Percentiles rank a stretch among this genome's conserved stretches.
These are phyloP conservation scores for Sporobolomyces pararoseus DNA, from an alignment of 768 basidiomycete genomes.

Conservation along the genomic window DNA sequence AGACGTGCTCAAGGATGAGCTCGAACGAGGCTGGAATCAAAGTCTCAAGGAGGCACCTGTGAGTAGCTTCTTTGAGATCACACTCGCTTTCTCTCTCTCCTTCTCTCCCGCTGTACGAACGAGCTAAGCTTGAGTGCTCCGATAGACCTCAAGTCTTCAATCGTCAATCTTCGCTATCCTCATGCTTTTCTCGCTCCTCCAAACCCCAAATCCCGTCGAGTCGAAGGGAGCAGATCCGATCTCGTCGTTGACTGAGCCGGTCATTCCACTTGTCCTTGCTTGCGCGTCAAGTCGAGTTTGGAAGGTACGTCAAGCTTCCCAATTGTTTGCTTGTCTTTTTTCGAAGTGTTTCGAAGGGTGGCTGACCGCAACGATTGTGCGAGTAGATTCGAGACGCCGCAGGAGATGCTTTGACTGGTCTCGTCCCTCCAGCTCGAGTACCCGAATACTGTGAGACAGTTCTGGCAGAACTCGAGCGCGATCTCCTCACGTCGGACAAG, in stretches of 20 bases:
- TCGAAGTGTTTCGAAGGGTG: too few species aligned
- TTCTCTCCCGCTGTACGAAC: too few species aligned
- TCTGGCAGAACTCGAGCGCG: conserved; percentile 5
- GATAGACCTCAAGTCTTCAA: conserved; percentile 32
- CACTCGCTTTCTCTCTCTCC: too few species aligned
- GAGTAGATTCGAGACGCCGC: conserved; percentile 37
- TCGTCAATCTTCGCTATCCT: conserved; percentile 39
- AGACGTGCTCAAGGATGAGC: conserved; percentile 17
- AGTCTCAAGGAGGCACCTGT: conserved; percentile 24
- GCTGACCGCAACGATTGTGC: not conserved
- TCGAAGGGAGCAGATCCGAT: not conserved
- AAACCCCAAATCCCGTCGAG: conserved; percentile 26
- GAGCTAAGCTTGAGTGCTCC: not conserved
- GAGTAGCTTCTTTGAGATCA: not conserved
- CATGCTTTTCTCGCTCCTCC: conserved; percentile 38
- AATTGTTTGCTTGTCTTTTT: not conserved
- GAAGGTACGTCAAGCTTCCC: conserved; percentile 26
- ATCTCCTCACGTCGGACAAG: not conserved
- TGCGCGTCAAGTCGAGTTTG: conserved; percentile 33
- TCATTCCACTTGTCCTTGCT: conserved; percentile 24
- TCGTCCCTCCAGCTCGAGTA: conserved; percentile 20
- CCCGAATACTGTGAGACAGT: not conserved
- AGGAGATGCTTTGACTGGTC: conserved; percentile 33
- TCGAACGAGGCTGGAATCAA: conserved; percentile 30
- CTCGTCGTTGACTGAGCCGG: not conserved